Base-by-base conservation (phyloP, 257 asterid species). In the Przewalskia tangutica region DNA sequence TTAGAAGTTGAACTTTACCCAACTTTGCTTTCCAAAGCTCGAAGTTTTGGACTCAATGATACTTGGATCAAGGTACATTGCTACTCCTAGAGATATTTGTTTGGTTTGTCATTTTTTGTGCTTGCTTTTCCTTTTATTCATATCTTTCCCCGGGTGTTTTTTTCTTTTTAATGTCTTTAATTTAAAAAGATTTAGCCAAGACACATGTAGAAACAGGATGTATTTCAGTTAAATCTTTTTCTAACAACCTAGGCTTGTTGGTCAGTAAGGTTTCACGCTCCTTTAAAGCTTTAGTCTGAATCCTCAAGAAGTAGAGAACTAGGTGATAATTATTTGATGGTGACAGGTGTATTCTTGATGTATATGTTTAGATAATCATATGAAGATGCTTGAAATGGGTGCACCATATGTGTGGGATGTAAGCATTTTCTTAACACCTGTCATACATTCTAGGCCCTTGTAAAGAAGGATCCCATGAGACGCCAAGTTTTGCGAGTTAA, bases 1-100 rank as follows among this genome's bases (percentile, higher is more conserved):
- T 86, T 96, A 81, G 99, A 96, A 90, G 98, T 90, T 82, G 98
- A 96, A 85, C 93, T 96, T 87, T 94, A 94, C 85, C 99, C 99
- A 53, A 94, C 98, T 38, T 85, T 96, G 86, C 99, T 96, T 77
- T 96, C 99, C 85, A 94, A 96, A 90, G 99, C 99, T 86, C 98
- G 99, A 83, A 96, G 98, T 88, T 96, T 94, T 86, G 99, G 99
- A 85, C 90, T 96, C 38, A 93, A 91, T 60, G 98, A 94, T 88
- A 82, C 89, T 85, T 96, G 99, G 99, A 91, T 96, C 89, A 93
- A 94, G 95, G 99, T 93, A 87, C 60, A 55, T 54, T 80, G 23
- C 59, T 84, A 60, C 77, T 46, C 38, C 56, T 23, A 42, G 77
- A 56, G 77, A 84, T 56, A 64, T 71, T 77, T 83, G 13, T 68